A percentile compares a stretch with the other conserved stretches of the same genome.
phyloP scores from a whole-genome alignment of 805 yeast genomes.

The Candida arabinofermentans region DNA sequence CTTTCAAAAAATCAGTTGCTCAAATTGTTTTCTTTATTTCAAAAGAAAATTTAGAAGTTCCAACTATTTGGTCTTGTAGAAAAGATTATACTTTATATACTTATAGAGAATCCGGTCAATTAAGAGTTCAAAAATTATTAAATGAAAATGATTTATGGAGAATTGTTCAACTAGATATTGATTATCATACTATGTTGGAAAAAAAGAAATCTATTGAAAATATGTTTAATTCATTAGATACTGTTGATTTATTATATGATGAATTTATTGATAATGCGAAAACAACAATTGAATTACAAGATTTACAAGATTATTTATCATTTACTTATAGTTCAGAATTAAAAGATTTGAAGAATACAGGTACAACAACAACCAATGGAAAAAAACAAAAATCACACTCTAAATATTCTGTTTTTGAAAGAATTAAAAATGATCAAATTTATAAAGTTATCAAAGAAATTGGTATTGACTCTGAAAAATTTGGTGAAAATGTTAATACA shows the following conservation, averaged over 20 bases:
- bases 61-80: conserved; percentile 92
- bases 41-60: conserved; percentile 82
- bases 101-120: conserved; percentile 37
- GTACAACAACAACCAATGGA: conserved; percentile 6
- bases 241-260: conserved; percentile 53
- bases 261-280: conserved; percentile 54
- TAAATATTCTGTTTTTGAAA: conserved; percentile 59
- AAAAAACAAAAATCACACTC: conserved; percentile 47
- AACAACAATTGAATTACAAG: conserved; percentile 78
- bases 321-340: conserved; percentile 64
- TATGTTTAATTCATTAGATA: conserved; percentile 48
- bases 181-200: conserved; percentile 78
- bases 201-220: conserved; percentile 59
- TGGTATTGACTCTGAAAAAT: conserved; percentile 75
- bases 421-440: conserved; percentile 59
- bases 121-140: conserved; percentile 48
- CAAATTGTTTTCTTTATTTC: conserved; percentile 68
- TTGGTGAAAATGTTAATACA: conserved; percentile 74
- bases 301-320: conserved; percentile 75
- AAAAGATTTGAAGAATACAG: too few relatives aligned
- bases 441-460: conserved; percentile 63
- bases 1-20: conserved; percentile 64
- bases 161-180: conserved; percentile 79
- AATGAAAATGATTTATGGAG: conserved; percentile 91
- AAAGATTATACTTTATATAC: conserved; percentile 77